Conservation (phyloP, 331 rosid species). For the Quercus tomentella region DNA sequence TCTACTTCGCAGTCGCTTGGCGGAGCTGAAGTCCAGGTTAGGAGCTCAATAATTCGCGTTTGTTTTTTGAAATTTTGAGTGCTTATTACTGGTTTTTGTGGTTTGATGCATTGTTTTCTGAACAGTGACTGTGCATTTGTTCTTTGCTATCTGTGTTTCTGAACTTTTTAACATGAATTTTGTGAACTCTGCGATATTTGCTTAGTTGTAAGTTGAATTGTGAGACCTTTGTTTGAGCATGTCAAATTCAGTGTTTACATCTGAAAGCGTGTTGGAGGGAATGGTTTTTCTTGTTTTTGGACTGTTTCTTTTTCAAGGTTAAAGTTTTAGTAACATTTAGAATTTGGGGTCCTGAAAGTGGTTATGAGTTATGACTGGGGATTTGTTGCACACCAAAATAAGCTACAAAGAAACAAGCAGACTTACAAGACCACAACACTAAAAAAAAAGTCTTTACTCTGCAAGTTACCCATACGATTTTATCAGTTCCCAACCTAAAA, state of each 20-base stretch:
- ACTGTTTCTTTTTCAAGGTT: background rate
- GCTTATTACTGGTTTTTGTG: background rate
- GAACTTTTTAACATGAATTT: conserved; percentile 16
- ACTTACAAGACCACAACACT: too few relatives aligned
- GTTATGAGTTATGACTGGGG: background rate
- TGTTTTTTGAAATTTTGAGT: background rate
- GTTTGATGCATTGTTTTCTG: background rate
- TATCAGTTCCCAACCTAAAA: too few relatives aligned
- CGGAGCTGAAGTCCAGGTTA: conserved; percentile 55
- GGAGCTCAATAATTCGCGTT: conserved; percentile 24
- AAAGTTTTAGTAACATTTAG: background rate
- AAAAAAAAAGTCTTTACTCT: too few relatives aligned
- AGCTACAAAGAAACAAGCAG: too few relatives aligned
- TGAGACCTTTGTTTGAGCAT: background rate
- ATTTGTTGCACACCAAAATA: background rate
- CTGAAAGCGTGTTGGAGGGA: background rate
- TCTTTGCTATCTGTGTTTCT: background rate
- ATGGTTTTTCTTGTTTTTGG: background rate
- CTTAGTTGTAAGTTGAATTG: background rate
- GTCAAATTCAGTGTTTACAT: background rate
- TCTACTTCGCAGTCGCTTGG: conserved; percentile 26
- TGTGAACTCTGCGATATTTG: background rate
- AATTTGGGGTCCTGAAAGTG: background rate
- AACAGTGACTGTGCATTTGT: background rate
- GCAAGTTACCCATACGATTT: too few relatives aligned